These are phyloP conservation scores for Populus hybrid DNA, from an alignment of 441 rosid genomes.

Conservation along the genomic window DNA sequence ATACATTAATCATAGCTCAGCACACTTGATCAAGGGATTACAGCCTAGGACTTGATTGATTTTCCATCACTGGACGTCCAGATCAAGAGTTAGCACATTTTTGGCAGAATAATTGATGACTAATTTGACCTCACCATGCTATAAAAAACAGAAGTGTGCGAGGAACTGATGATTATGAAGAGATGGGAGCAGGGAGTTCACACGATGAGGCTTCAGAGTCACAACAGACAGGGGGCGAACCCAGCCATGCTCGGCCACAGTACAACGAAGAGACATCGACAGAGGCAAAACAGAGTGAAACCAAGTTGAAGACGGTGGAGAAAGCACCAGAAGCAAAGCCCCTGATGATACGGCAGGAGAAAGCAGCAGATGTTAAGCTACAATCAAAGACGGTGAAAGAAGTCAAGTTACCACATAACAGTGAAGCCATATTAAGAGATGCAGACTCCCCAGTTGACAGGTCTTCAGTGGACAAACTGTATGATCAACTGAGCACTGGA, in stretches of 20 bases:
- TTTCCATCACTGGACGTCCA: neutral
- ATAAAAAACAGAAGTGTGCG: constrained; percentile 14
- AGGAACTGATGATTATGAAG: neutral
- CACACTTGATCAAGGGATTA: neutral
- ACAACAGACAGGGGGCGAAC: neutral
- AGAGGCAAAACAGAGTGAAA: neutral
- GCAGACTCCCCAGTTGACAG: constrained; percentile 32
- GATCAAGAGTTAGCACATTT: neutral
- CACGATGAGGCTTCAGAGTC: neutral
- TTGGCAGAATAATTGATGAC: neutral
- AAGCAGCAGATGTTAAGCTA: neutral
- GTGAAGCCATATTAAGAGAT: constrained; percentile 32
- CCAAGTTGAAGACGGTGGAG: neutral
- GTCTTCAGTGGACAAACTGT: constrained; percentile 28
- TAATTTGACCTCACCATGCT: constrained; percentile 5
- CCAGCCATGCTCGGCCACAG: neutral
- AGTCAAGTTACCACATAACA: constrained; percentile 35
- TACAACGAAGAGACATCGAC: neutral
- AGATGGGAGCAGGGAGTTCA: constrained; percentile 29
- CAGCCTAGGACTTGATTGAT: neutral
- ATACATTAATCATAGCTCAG: neutral
- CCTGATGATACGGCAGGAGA: neutral
- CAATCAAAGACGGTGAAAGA: neutral
- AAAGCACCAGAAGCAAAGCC: neutral
- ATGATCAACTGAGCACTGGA: constrained; percentile 37